Base-by-base conservation (phyloP, 768 basidiomycete genomes). In the Lactarius hatsudake region DNA sequence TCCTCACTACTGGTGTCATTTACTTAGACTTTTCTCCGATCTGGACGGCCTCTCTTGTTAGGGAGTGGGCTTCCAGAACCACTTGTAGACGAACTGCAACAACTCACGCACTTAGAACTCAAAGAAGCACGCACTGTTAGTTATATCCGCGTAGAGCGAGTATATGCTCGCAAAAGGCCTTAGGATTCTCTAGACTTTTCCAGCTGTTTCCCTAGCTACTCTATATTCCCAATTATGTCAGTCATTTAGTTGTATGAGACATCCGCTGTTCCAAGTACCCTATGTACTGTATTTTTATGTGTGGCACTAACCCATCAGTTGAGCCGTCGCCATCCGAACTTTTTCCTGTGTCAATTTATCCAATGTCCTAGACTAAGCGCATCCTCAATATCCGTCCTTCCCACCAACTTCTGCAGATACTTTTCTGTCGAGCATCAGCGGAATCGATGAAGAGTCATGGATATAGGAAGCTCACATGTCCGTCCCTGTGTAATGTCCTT, bases 21-120 rank as follows among this genome's bases (percentile, higher is more conserved):
- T 20, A n/a, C 67, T 28, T 68, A 92, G 88, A 79, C 83, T 20
- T 91, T 93, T 73, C 72, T 93, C 48, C 81, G 80, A 69, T 85
- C 87, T 0, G 86, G 84, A 20, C 80, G 88, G n/a, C 87, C 89
- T 26, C 78, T 92, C 51, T 80, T 93, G 2, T 81, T 92, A 6
- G 83, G 86, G 15, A 83, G 79, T 71, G 91, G 89, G 5, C 71
- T 91, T 32, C 75, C 85, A 3, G 81, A 83, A 72, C 75, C 78
- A 9, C 72, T 86, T 18, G 80, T 91, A 26, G 78, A 86, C 65
- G 77, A 82, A 38, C 75, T 92, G 20, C 81, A 90, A 74, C 62
- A 64, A 6, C 82, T 84, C 28, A 83, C 86, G 15, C 74, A 73
- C 20, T 54, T 72, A 38, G 91, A 92, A 71, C 72, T 90, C 48